phyloP scores from a whole-genome alignment of 176 grass and related monocot species.

The Rhynchospora pubera region DNA sequence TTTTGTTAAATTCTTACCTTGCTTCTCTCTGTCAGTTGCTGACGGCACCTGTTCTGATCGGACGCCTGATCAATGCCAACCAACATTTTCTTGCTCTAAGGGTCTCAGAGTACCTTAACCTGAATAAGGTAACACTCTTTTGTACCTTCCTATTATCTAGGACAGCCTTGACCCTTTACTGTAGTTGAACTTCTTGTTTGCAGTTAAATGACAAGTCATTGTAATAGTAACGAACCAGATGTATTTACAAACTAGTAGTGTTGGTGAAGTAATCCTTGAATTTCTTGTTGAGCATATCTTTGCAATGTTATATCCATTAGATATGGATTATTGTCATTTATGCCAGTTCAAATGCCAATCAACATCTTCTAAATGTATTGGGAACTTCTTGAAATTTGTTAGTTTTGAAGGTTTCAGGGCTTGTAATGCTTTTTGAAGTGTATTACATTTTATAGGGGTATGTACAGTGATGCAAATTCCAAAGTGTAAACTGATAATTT shows the following conservation, averaged over 20 bases:
- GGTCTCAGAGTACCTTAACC: slow-evolving; percentile 87
- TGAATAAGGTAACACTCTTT: slow-evolving; percentile 64
- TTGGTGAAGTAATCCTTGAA: not conserved
- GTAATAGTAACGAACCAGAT: not conserved
- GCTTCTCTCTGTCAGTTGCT: slow-evolving; percentile 53
- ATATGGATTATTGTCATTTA: not conserved
- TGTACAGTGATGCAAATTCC: not conserved
- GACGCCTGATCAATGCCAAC: slow-evolving; percentile 74
- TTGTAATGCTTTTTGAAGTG: not conserved
- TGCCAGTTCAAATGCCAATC: not conserved
- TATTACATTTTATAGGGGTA: not conserved
- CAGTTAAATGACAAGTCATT: not conserved
- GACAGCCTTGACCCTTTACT: not conserved
- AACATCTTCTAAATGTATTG: not conserved
- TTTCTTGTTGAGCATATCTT: not conserved
- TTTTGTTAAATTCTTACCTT: slow-evolving; percentile 17
- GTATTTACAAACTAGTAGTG: not conserved
- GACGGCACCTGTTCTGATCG: slow-evolving; percentile 75
- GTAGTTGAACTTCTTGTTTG: not conserved
- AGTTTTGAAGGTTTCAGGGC: not conserved
- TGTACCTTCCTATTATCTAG: not conserved
- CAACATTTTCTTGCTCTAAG: slow-evolving; percentile 89
- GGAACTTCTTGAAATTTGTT: not conserved
- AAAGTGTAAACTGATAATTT: not conserved
- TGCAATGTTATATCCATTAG: not conserved